Evolutionary conservation across 371 early-diverging fungal species (phyloP).

Genomic region (Mortierella sp.): DNA sequence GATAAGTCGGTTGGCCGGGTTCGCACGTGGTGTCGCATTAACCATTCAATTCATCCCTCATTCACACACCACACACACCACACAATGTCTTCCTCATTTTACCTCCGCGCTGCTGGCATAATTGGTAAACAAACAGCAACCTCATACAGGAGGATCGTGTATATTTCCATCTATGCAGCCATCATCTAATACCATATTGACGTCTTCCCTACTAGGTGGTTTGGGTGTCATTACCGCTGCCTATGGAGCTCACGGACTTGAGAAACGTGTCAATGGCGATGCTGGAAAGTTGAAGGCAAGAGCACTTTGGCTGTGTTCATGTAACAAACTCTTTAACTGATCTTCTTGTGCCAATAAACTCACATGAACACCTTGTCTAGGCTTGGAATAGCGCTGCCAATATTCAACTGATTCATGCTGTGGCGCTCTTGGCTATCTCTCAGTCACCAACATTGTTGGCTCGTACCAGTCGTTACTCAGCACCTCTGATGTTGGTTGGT

Average conservation of each 20-base stretch:
- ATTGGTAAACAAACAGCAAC: slow-evolving; percentile 55
- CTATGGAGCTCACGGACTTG: slow-evolving; percentile 83
- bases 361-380: slow-evolving; percentile 30
- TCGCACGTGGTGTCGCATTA: background rate
- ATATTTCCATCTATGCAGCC: background rate
- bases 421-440: slow-evolving; percentile 71
- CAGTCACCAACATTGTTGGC: slow-evolving; percentile 53
- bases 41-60: background rate
- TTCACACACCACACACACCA: background rate
- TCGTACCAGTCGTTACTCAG: slow-evolving; percentile 58
- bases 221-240: slow-evolving; percentile 79
- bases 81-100: slow-evolving; percentile 62
- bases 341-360: background rate
- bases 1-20: too few relatives aligned
- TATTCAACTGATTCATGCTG: slow-evolving; percentile 79
- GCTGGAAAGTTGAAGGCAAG: slow-evolving; percentile 63
- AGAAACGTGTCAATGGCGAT: slow-evolving; percentile 72
- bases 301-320: background rate
- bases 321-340: background rate
- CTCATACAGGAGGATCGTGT: background rate
- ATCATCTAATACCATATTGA: background rate
- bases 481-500: slow-evolving; percentile 69
- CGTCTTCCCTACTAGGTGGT: slow-evolving; percentile 61
- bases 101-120: slow-evolving; percentile 66
- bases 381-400: slow-evolving; percentile 76